Evolutionary conservation across 768 basidiomycete genomes (phyloP).

Genomic region (Rhodocollybia butyracea): DNA sequence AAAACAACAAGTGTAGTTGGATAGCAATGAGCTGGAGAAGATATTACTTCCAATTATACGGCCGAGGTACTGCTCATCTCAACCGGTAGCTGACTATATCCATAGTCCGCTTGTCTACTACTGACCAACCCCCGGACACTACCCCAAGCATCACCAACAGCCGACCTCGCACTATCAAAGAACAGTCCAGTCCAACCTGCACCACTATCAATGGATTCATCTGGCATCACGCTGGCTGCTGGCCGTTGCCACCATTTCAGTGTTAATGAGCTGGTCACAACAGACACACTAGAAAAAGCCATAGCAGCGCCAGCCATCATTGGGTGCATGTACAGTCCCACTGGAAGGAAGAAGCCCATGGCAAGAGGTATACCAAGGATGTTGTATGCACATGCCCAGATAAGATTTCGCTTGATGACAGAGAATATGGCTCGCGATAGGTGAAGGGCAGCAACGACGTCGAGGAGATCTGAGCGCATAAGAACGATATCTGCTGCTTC

Average conservation of each 20-base stretch:
- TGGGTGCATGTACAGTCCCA: conserved; percentile 91
- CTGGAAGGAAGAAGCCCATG: conserved; percentile 93
- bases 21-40: neutral
- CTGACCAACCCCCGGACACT: conserved; percentile 38
- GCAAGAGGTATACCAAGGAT: conserved; percentile 92
- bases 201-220: conserved; percentile 41
- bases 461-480: conserved; percentile 94
- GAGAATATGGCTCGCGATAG: conserved; percentile 85
- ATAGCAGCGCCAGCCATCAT: conserved; percentile 99
- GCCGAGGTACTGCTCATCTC: conserved; percentile 45
- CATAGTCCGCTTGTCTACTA: conserved; percentile 36
- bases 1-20: neutral
- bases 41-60: neutral
- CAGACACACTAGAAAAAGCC: conserved; percentile 96
- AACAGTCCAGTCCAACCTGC: conserved; percentile 42
- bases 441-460: conserved; percentile 95
- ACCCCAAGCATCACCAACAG: conserved; percentile 39
- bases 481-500: conserved; percentile 98
- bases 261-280: conserved; percentile 86
- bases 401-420: conserved; percentile 87
- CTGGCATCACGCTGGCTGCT: conserved; percentile 65
- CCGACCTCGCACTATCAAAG: conserved; percentile 42
- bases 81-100: conserved; percentile 71
- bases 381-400: conserved; percentile 97
- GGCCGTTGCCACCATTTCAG: conserved; percentile 85